phyloP scores from a whole-genome alignment of 352 stramenopile genomes.

The Phytophthora pinifolia region DNA sequence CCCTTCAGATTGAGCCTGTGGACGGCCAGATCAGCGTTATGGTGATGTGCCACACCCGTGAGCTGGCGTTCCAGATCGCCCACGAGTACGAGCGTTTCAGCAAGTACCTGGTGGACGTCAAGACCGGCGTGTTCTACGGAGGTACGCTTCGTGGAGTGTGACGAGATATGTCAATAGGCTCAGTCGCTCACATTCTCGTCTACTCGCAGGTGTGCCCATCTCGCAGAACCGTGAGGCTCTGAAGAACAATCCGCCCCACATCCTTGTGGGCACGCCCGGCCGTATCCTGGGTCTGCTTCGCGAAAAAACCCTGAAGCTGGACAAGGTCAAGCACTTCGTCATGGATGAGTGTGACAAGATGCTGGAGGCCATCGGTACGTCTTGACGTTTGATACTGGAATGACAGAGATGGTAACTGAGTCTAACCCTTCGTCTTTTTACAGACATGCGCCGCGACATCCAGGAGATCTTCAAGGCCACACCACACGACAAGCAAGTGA shows the following conservation, averaged over 20 bases:
- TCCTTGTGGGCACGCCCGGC: slow-evolving; percentile 98
- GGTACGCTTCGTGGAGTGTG: slow-evolving; percentile 39
- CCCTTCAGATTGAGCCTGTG: slow-evolving; percentile 82
- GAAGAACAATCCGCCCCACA: slow-evolving; percentile 96
- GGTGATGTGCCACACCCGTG: slow-evolving; percentile 99
- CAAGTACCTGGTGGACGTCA: slow-evolving; percentile 98
- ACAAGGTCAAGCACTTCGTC: slow-evolving; percentile 99
- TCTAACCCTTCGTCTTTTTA: slow-evolving; percentile 1
- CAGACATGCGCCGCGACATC: slow-evolving; percentile 98
- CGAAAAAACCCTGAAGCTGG: slow-evolving; percentile 97
- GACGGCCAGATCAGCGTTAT: slow-evolving; percentile 95
- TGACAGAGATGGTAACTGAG: neutral
- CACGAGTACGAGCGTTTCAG: slow-evolving; percentile 99
- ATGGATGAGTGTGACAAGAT: slow-evolving; percentile 99
- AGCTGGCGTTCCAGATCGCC: slow-evolving; percentile 99
- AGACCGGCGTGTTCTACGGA: slow-evolving; percentile 97
- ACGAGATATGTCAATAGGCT: neutral
- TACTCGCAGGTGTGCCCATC: slow-evolving; percentile 87
- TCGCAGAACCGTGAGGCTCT: slow-evolving; percentile 95
- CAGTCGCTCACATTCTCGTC: slow-evolving; percentile 10
- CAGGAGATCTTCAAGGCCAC: slow-evolving; percentile 99
- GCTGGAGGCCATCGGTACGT: slow-evolving; percentile 94
- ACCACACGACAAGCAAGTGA: slow-evolving; percentile 99
- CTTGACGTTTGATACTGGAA: neutral
- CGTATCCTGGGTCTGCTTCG: slow-evolving; percentile 89